Percentiles rank a stretch among this genome's conserved stretches.
Evolutionary conservation across 805 yeast species (phyloP).

Genomic region (Lipomyces sp.): DNA sequence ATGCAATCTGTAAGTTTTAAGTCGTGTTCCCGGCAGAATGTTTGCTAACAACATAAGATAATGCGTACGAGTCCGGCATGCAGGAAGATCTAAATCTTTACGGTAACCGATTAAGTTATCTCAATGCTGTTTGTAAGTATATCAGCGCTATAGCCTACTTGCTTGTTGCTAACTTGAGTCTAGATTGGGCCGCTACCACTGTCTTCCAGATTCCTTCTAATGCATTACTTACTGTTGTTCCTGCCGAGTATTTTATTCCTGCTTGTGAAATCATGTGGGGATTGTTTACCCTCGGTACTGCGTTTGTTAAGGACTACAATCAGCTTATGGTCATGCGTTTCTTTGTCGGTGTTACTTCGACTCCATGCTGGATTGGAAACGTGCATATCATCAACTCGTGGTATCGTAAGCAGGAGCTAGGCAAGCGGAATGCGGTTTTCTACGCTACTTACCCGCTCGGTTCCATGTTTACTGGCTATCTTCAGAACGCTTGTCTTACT

Average conservation of each 20-base stretch:
- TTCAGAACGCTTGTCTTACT: conserved; percentile 59
- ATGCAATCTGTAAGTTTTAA: conserved; percentile 46
- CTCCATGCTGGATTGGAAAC: conserved; percentile 63
- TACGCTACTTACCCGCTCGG: conserved; percentile 51
- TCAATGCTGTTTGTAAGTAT: conserved; percentile 33
- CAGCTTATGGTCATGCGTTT: conserved; percentile 66
- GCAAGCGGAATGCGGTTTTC: conserved; percentile 51
- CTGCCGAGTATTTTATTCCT: conserved; percentile 53
- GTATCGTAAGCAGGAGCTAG: conserved; percentile 61
- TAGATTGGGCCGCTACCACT: conserved; percentile 36
- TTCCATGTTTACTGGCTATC: conserved; percentile 54
- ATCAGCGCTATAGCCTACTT: conserved; percentile 3
- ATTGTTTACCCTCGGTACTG: conserved; percentile 62
- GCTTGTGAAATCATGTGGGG: conserved; percentile 70
- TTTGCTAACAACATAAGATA: conserved; percentile 40
- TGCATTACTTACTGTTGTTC: conserved; percentile 42
- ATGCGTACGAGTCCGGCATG: conserved; percentile 71
- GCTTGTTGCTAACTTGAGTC: background rate
- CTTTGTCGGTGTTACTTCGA: conserved; percentile 71
- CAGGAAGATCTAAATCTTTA: conserved; percentile 57
- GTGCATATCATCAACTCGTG: conserved; percentile 54
- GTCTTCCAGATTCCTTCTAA: conserved; percentile 46
- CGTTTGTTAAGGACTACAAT: conserved; percentile 51
- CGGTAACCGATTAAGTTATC: conserved; percentile 51
- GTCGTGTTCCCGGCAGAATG: background rate